A percentile compares a stretch with the other conserved stretches of the same genome.
Conservation (phyloP, 2,329 filamentous ascomycete genomes). For the Colletotrichum incanum region DNA sequence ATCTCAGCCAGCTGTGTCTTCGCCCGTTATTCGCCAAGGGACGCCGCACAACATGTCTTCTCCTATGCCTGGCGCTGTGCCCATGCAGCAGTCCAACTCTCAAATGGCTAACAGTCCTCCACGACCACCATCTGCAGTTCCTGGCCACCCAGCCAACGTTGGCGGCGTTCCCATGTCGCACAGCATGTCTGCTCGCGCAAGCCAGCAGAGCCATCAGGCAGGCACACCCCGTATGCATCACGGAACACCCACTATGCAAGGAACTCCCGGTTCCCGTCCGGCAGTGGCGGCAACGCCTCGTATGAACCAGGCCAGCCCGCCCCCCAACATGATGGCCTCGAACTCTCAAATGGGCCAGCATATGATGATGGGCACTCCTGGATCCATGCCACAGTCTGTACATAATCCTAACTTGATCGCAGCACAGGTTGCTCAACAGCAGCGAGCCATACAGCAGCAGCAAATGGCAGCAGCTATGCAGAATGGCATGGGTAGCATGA, state of each 20-base stretch:
- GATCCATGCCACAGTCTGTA: conserved; percentile 55
- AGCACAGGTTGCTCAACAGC: conserved; percentile 65
- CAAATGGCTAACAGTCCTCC: conserved; percentile 79
- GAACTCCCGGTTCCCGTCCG: conserved; percentile 70
- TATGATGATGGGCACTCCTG: conserved; percentile 63
- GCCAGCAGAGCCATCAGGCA: conserved; percentile 76
- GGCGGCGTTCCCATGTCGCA: conserved; percentile 71
- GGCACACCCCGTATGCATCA: conserved; percentile 75
- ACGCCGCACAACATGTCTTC: conserved; percentile 78
- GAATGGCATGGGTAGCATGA: conserved; percentile 52
- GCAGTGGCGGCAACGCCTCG: conserved; percentile 71
- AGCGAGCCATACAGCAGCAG: conserved; percentile 62
- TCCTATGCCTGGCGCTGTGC: conserved; percentile 73
- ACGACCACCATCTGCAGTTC: conserved; percentile 76
- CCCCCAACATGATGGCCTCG: conserved; percentile 72
- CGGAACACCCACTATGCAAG: conserved; percentile 74
- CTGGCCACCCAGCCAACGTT: conserved; percentile 67
- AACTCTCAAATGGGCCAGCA: conserved; percentile 68
- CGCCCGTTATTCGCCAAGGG: conserved; percentile 76
- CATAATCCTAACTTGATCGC: conserved; percentile 58
- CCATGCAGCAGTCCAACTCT: conserved; percentile 77
- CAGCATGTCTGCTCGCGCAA: conserved; percentile 75
- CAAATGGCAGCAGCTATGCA: conserved; percentile 56
- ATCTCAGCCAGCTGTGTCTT: conserved; percentile 76
- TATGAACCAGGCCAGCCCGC: conserved; percentile 75